phyloP scores from a whole-genome alignment of 2,329 filamentous ascomycete species.

The Arachnopeziza araneosa region DNA sequence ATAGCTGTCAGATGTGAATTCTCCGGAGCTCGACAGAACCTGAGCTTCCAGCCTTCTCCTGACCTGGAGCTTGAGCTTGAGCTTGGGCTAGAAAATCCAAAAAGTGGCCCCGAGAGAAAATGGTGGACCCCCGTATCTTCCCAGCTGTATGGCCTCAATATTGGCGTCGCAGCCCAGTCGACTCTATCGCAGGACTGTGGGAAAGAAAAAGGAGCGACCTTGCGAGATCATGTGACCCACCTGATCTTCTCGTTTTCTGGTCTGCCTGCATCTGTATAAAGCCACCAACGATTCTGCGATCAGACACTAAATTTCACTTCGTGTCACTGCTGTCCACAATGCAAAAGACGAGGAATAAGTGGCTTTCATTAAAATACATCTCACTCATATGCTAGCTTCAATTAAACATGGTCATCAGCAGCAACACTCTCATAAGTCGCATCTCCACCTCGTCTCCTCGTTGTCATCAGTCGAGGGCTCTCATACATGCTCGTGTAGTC shows the following conservation, averaged over 20 bases:
- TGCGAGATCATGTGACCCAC: not conserved
- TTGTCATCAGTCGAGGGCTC: conserved; percentile 46
- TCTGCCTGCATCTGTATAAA: not conserved
- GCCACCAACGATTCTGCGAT: not conserved
- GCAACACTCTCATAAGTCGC: conserved; percentile 27
- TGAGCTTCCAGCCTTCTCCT: not conserved
- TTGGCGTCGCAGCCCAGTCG: not conserved
- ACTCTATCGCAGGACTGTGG: no score
- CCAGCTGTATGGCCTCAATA: no score
- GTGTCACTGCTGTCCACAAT: not conserved
- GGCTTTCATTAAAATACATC: not conserved
- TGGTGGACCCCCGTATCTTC: not conserved
- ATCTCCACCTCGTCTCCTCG: conserved; percentile 14
- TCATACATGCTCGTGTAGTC: conserved; percentile 92
- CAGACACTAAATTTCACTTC: no score
- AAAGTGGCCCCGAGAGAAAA: not conserved
- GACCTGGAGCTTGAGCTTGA: conserved; percentile 1
- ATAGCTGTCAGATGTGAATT: not conserved
- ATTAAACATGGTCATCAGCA: conserved; percentile 14
- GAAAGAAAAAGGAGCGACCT: not conserved
- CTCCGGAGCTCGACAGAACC: not conserved
- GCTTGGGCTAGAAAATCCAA: not conserved
- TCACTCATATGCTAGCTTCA: not conserved
- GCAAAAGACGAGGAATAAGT: not conserved
- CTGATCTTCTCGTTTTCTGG: not conserved